Conservation (phyloP, 2,329 filamentous ascomycete genomes). For the Pseudogymnoascus sp. region DNA sequence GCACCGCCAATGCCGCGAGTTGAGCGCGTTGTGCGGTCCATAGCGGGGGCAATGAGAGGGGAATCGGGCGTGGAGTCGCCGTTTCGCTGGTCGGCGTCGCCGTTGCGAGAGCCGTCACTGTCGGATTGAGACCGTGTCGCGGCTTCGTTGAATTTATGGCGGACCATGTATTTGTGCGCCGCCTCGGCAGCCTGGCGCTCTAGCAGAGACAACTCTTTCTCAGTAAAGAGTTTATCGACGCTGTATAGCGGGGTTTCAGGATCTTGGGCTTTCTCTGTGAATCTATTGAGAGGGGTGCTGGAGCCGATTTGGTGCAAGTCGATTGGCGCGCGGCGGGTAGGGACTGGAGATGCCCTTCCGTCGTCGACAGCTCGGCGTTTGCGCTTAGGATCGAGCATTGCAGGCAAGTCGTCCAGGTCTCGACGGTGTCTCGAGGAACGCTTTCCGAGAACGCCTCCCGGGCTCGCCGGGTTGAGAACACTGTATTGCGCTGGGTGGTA, state of each 20-base stretch:
- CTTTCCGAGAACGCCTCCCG: constrained; percentile 55
- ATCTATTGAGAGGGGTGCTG: constrained; percentile 51
- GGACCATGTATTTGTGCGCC: constrained; percentile 53
- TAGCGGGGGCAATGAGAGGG: constrained; percentile 42
- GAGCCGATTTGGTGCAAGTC: constrained; percentile 39
- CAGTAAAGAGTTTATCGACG: constrained; percentile 62
- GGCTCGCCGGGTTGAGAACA: constrained; percentile 55
- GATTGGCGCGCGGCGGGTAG: constrained; percentile 43
- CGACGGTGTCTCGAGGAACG: constrained; percentile 54
- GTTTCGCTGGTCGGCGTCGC: constrained; percentile 42
- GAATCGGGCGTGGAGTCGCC: constrained; percentile 35
- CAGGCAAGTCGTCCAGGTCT: constrained; percentile 48
- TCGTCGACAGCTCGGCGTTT: constrained; percentile 54
- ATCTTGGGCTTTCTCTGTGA: constrained; percentile 49
- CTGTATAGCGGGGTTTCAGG: constrained; percentile 52
- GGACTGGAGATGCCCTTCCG: constrained; percentile 51
- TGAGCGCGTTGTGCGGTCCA: constrained; percentile 58
- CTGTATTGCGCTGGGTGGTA: constrained; percentile 62
- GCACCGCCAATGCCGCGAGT: constrained; percentile 42
- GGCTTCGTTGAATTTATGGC: constrained; percentile 33
- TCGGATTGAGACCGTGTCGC: constrained; percentile 22
- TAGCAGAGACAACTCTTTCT: constrained; percentile 59
- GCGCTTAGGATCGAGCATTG: constrained; percentile 49
- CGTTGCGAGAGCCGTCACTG: constrained; percentile 42
- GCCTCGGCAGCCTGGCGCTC: constrained; percentile 56